A percentile compares a stretch with the other conserved stretches of the same genome.
Conservation (phyloP, 768 basidiomycete species). For the Filobasidium floriforme region DNA sequence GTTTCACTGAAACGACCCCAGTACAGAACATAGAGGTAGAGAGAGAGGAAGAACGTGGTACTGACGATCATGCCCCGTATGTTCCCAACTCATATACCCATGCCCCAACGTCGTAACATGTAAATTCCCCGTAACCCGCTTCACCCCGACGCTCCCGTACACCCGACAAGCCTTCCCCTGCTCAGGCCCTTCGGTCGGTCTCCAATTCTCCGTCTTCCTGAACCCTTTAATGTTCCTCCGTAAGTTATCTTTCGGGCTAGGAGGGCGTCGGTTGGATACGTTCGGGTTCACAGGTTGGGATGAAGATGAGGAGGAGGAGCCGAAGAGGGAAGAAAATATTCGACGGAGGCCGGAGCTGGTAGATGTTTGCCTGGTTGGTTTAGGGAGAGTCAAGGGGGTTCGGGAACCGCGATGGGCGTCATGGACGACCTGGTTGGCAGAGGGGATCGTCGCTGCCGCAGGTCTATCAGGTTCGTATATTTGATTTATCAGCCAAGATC, state of each 20-base stretch:
- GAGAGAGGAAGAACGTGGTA: too few species aligned
- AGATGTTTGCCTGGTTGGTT: constrained; percentile 15
- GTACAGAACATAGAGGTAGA: too few species aligned
- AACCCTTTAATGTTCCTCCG: constrained; percentile 45
- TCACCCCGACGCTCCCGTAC: constrained; percentile 71
- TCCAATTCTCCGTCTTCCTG: constrained; percentile 66
- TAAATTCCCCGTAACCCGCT: constrained; percentile 87
- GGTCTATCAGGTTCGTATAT: not conserved
- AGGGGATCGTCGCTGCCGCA: constrained; percentile 26
- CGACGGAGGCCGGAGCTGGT: constrained; percentile 31
- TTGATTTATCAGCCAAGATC: too few species aligned
- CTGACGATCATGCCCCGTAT: constrained; percentile 78
- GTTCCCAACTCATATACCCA: constrained; percentile 77
- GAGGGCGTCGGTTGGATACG: constrained; percentile 16
- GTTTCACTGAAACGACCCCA: too few species aligned
- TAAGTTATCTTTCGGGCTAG: constrained; percentile 9
- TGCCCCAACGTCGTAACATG: constrained; percentile 93
- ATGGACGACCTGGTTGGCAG: constrained; percentile 35
- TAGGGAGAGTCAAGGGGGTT: not conserved
- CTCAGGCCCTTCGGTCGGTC: constrained; percentile 31
- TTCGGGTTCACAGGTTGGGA: not conserved
- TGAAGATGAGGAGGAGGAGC: not conserved
- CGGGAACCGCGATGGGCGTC: constrained; percentile 16
- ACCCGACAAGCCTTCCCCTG: constrained; percentile 76
- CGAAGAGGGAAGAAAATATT: constrained; percentile 26